Evolutionary conservation across 2,329 filamentous ascomycete species (phyloP), one percentile per base, ranked within the genome.

Genomic region (Lithohypha guttulata): DNA sequence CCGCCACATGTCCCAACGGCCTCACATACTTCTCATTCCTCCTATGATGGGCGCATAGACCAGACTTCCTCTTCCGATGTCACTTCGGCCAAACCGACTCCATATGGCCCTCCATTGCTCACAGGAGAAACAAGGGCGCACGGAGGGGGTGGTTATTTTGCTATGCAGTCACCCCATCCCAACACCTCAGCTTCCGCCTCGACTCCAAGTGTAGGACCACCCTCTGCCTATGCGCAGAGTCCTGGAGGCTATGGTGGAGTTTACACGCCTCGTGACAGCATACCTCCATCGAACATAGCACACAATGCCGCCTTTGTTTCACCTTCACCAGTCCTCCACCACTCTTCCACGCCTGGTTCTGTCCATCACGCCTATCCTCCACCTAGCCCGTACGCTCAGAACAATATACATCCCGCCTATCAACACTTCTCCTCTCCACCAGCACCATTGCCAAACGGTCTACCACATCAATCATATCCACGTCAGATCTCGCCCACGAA

Each of bases 141-240:
- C 28, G 43, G 46, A 33, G 47, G 44, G 39, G 46, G 42, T 28
- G 46, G 46, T 33, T 49, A 50, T 42, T 49, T 51, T 34, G 29
- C 44, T 13, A 26, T 43, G 9, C 49, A 51, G 36, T 53, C 51
- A 34, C 51, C 51, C n/a, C 44, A 41, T 37, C 48, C 45, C 29
- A 49, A 50, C 30, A 40, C 43, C 33, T 46, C 46, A 17, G 39
- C 39, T 10, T 42, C 44, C 11, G 46, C 35, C 18, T 48, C 46
- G 23, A 47, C 49, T 21, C 42, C 47, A 13, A 42, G 44, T 38
- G 39, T 41, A 42, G 48, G 46, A 19, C 34, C 42, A 29, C 44
- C 41, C 14, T 42, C 48, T 11, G 41, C 39, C 7, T 45, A 45
- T 42, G 45, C 44, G 25, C 49, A 46, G 34, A 52, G 50, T 38